A percentile compares a stretch with the other conserved stretches of the same genome.
Conservation (phyloP, 1,284 basidiomycete species). For the Phellopilus nigrolimitatus region DNA sequence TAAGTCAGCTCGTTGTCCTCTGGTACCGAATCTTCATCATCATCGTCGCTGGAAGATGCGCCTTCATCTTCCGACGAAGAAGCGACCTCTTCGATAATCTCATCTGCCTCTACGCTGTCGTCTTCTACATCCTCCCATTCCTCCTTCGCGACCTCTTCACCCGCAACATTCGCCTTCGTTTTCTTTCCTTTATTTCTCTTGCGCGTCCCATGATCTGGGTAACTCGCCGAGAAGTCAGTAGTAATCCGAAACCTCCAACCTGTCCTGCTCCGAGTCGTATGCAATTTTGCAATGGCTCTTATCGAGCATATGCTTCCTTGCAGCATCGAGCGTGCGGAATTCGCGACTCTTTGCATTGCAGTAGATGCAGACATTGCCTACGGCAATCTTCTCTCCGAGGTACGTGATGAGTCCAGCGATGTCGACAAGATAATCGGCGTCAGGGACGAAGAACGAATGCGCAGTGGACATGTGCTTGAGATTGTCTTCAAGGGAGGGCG, state of each 20-base stretch:
- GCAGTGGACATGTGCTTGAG: slow-evolving; percentile 82
- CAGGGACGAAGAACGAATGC: slow-evolving; percentile 97
- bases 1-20: slow-evolving; percentile 54
- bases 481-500: slow-evolving; percentile 58
- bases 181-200: slow-evolving; percentile 30
- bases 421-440: slow-evolving; percentile 88
- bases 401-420: slow-evolving; percentile 78
- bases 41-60: slow-evolving; percentile 34
- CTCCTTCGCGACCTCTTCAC: slow-evolving; percentile 38
- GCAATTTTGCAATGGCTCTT: slow-evolving; percentile 96
- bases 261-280: slow-evolving; percentile 78
- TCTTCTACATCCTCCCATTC: slow-evolving; percentile 62
- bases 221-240: slow-evolving; percentile 89
- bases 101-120: slow-evolving; percentile 47
- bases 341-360: slow-evolving; percentile 80
- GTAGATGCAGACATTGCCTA: slow-evolving; percentile 91
- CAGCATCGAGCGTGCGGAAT: slow-evolving; percentile 78
- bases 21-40: slow-evolving; percentile 32
- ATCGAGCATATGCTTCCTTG: slow-evolving; percentile 90
- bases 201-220: slow-evolving; percentile 51
- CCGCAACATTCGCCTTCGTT: slow-evolving; percentile 29
- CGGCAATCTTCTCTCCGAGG: slow-evolving; percentile 90
- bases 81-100: slow-evolving; percentile 42
- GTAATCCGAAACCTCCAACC: slow-evolving; percentile 86
- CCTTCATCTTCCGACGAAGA: slow-evolving; percentile 32